These are phyloP conservation scores for Lachnellula cervina DNA, from an alignment of 2,329 filamentous ascomycete species.

Conservation along the genomic window DNA sequence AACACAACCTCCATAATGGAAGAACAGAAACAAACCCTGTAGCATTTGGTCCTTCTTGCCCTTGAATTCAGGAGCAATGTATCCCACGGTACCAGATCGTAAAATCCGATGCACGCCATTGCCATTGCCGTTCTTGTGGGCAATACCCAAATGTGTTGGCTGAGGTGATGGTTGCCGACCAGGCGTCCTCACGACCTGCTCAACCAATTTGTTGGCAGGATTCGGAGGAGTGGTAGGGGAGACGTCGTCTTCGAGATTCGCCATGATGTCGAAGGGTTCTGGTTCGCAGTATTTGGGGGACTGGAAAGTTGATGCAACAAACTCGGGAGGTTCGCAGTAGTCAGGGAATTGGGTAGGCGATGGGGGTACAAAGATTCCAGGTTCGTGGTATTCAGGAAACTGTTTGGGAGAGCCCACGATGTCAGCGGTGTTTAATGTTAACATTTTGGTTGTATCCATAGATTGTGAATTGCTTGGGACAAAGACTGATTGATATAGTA, in stretches of 20 bases:
- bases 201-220: conserved; percentile 21
- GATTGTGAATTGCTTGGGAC: too few species aligned
- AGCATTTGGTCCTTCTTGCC: conserved; percentile 75
- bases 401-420: conserved; percentile 14
- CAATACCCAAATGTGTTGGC: conserved; percentile 77
- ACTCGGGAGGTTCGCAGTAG: conserved; percentile 8
- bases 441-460: conserved; percentile 17
- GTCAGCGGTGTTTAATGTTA: conserved; percentile 23
- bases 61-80: conserved; percentile 89
- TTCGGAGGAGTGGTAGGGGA: not conserved
- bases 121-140: conserved; percentile 49
- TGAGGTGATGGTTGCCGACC: conserved; percentile 65
- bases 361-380: conserved; percentile 4
- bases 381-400: conserved; percentile 20
- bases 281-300: conserved; percentile 9
- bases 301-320: not conserved
- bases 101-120: conserved; percentile 64
- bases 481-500: too few species aligned
- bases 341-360: conserved; percentile 8
- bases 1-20: not conserved
- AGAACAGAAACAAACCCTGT: conserved; percentile 22
- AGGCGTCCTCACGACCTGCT: conserved; percentile 26
- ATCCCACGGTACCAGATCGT: conserved; percentile 86
- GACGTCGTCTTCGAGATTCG: conserved; percentile 8
- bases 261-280: conserved; percentile 19